Percentiles rank a stretch among this genome's conserved stretches.
Conservation (phyloP, 1,284 basidiomycete species). For the Trichosporon ovoides region DNA sequence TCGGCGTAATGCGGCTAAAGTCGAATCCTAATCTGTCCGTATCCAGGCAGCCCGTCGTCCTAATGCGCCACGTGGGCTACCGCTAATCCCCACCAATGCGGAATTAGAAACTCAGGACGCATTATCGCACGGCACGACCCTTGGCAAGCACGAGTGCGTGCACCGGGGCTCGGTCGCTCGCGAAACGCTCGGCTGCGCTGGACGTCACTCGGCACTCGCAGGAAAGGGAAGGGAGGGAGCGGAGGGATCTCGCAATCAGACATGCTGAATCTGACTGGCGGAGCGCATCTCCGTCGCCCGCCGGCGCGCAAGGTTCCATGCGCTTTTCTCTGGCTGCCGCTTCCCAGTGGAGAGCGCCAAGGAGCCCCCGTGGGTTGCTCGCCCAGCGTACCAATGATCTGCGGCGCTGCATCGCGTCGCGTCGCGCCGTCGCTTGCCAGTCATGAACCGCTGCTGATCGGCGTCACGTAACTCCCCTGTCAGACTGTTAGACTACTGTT, state of each 20-base stretch:
- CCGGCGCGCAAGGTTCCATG: background rate
- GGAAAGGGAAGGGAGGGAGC: background rate
- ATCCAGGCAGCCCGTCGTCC: background rate
- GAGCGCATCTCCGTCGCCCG: background rate
- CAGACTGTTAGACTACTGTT: no score
- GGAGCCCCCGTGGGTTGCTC: background rate
- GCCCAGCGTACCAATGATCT: background rate
- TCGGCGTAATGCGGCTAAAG: conserved; percentile 5
- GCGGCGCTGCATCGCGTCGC: background rate
- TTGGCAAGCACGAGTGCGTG: background rate
- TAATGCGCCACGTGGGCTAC: background rate
- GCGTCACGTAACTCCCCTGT: background rate
- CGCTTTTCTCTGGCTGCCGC: background rate
- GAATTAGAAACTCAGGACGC: background rate
- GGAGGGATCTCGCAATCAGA: background rate
- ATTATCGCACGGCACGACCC: no score
- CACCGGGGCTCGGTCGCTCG: background rate
- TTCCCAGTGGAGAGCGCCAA: background rate
- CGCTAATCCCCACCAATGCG: background rate
- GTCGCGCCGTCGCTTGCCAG: background rate
- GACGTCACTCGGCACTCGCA: background rate
- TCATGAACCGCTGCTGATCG: background rate
- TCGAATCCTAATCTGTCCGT: conserved; percentile 2
- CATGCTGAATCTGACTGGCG: conserved; percentile 1
- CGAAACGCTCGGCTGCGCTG: background rate